Conservation (phyloP, 345 rosid genomes). For the Geranium rotundifolium region DNA sequence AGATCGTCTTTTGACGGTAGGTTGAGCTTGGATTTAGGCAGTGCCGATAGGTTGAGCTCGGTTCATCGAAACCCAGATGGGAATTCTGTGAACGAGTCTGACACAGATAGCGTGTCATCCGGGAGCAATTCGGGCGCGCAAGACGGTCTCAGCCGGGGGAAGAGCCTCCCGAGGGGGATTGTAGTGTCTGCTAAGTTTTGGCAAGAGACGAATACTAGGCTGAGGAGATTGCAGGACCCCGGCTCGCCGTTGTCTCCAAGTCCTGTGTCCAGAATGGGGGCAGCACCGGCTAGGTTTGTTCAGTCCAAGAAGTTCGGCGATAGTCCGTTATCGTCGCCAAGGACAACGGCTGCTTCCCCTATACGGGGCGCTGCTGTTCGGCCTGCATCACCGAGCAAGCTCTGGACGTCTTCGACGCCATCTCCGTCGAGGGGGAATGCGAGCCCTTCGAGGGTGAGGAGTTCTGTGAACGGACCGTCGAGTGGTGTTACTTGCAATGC, state of each 20-base stretch:
- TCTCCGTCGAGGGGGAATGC: slow-evolving; percentile 47
- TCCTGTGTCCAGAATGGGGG: slow-evolving; percentile 45
- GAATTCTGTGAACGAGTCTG: slow-evolving; percentile 40
- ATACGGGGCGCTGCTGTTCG: slow-evolving; percentile 40
- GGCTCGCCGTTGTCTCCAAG: slow-evolving; percentile 55
- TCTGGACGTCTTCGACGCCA: slow-evolving; percentile 44
- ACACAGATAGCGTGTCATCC: slow-evolving; percentile 74
- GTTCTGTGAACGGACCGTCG: slow-evolving; percentile 23
- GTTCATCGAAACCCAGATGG: slow-evolving; percentile 29
- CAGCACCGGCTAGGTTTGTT: slow-evolving; percentile 33
- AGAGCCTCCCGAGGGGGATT: slow-evolving; percentile 32
- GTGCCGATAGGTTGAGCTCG: slow-evolving; percentile 20
- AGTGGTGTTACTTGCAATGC: slow-evolving; percentile 28
- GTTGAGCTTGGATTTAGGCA: slow-evolving; percentile 46
- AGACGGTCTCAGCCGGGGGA: slow-evolving; percentile 31
- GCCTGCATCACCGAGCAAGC: slow-evolving; percentile 80
- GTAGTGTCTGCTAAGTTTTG: slow-evolving; percentile 70
- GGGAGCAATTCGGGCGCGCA: slow-evolving; percentile 55
- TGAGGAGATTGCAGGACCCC: slow-evolving; percentile 83
- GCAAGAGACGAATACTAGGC: slow-evolving; percentile 86
- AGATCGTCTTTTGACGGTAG: slow-evolving; percentile 39
- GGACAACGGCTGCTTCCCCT: slow-evolving; percentile 57
- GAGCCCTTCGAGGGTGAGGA: slow-evolving; percentile 68
- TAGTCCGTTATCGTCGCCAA: slow-evolving; percentile 39
- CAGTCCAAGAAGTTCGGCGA: slow-evolving; percentile 67